Conservation (phyloP, 106 monocot genomes). For the Allium sativum region DNA sequence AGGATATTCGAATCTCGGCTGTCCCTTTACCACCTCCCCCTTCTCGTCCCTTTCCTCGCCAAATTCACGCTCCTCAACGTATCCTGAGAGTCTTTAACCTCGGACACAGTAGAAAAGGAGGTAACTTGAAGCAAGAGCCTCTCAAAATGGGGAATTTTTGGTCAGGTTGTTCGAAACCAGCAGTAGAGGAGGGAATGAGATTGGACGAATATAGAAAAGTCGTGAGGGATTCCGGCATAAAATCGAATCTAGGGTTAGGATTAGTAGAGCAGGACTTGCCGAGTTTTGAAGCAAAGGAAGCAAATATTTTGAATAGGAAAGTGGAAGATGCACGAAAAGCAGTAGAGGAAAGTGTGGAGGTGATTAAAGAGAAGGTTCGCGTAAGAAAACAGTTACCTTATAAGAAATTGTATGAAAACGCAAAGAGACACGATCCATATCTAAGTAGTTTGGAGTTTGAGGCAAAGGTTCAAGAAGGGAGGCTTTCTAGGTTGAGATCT, state of each 20-base stretch:
- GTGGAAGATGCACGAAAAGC: conserved; percentile 10
- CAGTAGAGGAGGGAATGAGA: background rate
- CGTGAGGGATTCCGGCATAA: conserved; percentile 20
- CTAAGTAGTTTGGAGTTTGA: conserved; percentile 49
- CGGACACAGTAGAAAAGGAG: conserved; percentile 11
- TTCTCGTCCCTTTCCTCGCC: conserved; percentile 25
- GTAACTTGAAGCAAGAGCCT: background rate
- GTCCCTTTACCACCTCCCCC: conserved; percentile 15
- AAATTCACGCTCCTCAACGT: conserved; percentile 72
- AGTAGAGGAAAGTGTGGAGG: background rate
- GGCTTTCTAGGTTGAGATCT: conserved; percentile 16
- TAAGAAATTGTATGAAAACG: conserved; percentile 47
- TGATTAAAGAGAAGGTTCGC: background rate
- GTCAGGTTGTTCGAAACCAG: background rate
- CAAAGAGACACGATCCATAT: conserved; percentile 25
- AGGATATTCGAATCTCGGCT: background rate
- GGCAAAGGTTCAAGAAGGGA: conserved; percentile 44
- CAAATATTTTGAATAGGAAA: conserved; percentile 9
- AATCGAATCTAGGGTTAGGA: background rate
- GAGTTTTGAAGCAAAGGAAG: background rate
- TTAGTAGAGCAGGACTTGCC: background rate
- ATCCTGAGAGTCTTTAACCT: conserved; percentile 47
- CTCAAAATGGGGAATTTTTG: background rate
- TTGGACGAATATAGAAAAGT: conserved; percentile 53
- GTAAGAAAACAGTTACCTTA: conserved; percentile 30